These are phyloP conservation scores for Podila epicladia DNA, from an alignment of 192 early-diverging fungal species.

Conservation along the genomic window DNA sequence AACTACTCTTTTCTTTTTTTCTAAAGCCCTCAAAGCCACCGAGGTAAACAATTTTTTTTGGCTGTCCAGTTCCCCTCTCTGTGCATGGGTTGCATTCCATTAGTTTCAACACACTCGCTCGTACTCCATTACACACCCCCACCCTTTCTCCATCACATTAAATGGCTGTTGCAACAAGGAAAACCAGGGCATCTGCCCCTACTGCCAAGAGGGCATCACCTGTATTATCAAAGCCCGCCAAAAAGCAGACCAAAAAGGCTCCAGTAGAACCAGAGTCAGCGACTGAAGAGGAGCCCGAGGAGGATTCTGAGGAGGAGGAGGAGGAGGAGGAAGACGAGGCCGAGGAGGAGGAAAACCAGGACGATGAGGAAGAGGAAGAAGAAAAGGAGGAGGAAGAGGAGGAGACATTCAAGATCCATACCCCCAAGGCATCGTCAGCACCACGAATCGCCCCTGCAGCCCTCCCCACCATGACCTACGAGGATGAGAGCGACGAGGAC, in stretches of 20 bases:
- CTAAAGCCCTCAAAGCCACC: constrained; percentile 22
- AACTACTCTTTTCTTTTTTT: constrained; percentile 14
- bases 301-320: constrained; percentile 10
- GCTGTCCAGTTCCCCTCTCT: not conserved
- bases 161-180: constrained; percentile 44
- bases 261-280: constrained; percentile 15
- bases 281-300: constrained; percentile 4
- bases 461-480: constrained; percentile 25
- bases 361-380: not conserved
- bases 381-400: constrained; percentile 18
- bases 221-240: constrained; percentile 10
- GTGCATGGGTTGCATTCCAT: not conserved
- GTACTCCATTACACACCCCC: not conserved
- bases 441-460: constrained; percentile 18
- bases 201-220: constrained; percentile 7
- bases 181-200: constrained; percentile 11
- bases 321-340: constrained; percentile 9
- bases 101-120: not conserved
- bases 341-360: constrained; percentile 1
- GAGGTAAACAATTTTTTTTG: constrained; percentile 23
- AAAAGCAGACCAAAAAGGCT: constrained; percentile 19
- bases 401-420: constrained; percentile 49
- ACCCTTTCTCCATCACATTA: not conserved
- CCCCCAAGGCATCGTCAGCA: constrained; percentile 25
- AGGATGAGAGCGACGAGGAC: constrained; percentile 44